Base-by-base conservation (phyloP, 106 monocot species). In the Apostasia ramifera region DNA sequence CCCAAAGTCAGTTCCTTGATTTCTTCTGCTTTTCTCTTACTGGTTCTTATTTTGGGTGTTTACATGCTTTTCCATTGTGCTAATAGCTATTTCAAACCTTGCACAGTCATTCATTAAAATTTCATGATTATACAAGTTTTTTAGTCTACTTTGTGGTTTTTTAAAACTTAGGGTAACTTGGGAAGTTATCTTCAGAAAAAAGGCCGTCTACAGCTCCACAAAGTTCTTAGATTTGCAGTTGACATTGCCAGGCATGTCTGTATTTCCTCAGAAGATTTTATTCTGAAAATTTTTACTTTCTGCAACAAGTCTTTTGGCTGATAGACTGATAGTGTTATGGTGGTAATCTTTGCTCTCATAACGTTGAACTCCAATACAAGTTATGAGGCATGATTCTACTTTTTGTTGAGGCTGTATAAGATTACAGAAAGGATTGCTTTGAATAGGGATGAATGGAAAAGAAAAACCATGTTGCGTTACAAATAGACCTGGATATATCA, bases 161-260 rank as follows among this genome's bases (percentile, higher is more conserved):
- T 74, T 79, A 52, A 76, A 66, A 49, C 53, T 52, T 75, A 97
- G 97, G 97, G 97, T 69, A 86, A 97, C 81, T 77, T 97, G 11
- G 81, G 68, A 46, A 89, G 77, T 66, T 92, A 97, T 69, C 67
- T 97, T 69, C 78, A 87, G 74, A 87, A 75, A 71, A 97, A 92
- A 81, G 89, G 92, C 39, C 84, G 85, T 70, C 46, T 92, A 51
- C 71, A 72, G 45, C 47, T 66, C n/a, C 77, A 83, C 53, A 92
- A 92, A 80, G 73, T 75, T 63, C 79, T 97, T 67, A 78, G 74
- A 85, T 97, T 83, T 67, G 84, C 97, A 10, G 85, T 86, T 73
- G 87, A 92, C 68, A 92, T 97, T 80, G 97, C 92, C 71, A 92
- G 97, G 97, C 65, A 81, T 71, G 81, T 70, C 44, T 51, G 49